Evolutionary conservation across 805 yeast species (phyloP).

Genomic region (Candida coquimbonensis): DNA sequence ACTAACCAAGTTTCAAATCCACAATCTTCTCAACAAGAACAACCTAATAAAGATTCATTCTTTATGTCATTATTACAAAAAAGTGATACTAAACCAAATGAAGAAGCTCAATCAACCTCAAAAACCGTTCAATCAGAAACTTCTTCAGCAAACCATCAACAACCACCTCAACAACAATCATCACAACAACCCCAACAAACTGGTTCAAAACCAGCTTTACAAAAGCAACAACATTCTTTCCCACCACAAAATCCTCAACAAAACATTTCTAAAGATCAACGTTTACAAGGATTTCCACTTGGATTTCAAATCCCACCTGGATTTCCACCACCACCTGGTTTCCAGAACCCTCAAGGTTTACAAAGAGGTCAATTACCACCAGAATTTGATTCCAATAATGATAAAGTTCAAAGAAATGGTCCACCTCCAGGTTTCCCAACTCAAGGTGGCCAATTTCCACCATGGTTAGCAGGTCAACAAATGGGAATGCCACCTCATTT

Average conservation of each 20-base stretch:
- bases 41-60: constrained; percentile 16
- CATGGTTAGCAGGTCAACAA: constrained; percentile 10
- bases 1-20: neutral
- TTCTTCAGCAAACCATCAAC: neutral
- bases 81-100: constrained; percentile 8
- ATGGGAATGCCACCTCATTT: constrained; percentile 7
- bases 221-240: neutral
- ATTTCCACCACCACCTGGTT: constrained; percentile 8
- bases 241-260: constrained; percentile 2
- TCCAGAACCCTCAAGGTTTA: constrained; percentile 4
- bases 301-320: constrained; percentile 11
- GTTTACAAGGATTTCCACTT: constrained; percentile 8
- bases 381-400: constrained; percentile 7
- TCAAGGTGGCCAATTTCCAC: constrained; percentile 11
- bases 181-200: constrained; percentile 1
- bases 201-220: neutral
- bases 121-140: neutral
- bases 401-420: constrained; percentile 8
- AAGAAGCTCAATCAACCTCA: neutral
- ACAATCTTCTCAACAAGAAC: constrained; percentile 8
- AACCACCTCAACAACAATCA: neutral
- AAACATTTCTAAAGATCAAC: constrained; percentile 3
- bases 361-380: constrained; percentile 15
- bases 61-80: constrained; percentile 20
- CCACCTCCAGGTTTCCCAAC: constrained; percentile 15